phyloP scores from a whole-genome alignment of 108 stramenopile genomes.

The Epithemia pelagica region DNA sequence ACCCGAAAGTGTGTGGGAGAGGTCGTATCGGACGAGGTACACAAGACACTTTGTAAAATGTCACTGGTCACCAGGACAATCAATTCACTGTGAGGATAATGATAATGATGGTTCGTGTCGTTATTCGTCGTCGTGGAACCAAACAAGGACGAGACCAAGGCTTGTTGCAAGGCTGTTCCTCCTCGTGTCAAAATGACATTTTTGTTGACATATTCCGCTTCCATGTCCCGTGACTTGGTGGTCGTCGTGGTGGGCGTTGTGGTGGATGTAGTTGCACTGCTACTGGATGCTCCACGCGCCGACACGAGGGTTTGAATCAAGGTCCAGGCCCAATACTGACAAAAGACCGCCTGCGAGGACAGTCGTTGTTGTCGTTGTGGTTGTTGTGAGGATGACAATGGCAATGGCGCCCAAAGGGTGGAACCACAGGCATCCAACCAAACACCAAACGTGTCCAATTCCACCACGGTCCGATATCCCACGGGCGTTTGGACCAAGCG shows the following conservation, averaged over 20 bases:
- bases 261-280: no score
- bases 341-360: conserved; percentile 8
- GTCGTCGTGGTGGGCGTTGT: no score
- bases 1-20: conserved; percentile 37
- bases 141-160: conserved; percentile 32
- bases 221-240: conserved; percentile 34
- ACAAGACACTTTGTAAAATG: conserved; percentile 53
- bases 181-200: conserved; percentile 47
- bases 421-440: no score
- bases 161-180: conserved; percentile 23
- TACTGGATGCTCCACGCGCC: conserved; percentile 4
- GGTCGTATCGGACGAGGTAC: conserved; percentile 54
- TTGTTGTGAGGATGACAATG: no score
- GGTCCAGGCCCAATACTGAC: conserved; percentile 47
- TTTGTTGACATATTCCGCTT: conserved; percentile 61
- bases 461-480: conserved; percentile 44
- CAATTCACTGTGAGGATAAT: conserved; percentile 20
- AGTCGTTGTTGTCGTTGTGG: conserved; percentile 26
- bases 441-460: conserved; percentile 37
- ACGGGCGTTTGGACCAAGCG: conserved; percentile 39
- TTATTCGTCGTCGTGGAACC: conserved; percentile 3
- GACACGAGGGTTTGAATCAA: conserved; percentile 29
- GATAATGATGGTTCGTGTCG: conserved; percentile 1
- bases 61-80: conserved; percentile 53
- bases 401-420: no score